A percentile compares a stretch with the other conserved stretches of the same genome.
phyloP scores from a whole-genome alignment of 1,139 yeast species.

The Magnusiomyces suaveolens region DNA sequence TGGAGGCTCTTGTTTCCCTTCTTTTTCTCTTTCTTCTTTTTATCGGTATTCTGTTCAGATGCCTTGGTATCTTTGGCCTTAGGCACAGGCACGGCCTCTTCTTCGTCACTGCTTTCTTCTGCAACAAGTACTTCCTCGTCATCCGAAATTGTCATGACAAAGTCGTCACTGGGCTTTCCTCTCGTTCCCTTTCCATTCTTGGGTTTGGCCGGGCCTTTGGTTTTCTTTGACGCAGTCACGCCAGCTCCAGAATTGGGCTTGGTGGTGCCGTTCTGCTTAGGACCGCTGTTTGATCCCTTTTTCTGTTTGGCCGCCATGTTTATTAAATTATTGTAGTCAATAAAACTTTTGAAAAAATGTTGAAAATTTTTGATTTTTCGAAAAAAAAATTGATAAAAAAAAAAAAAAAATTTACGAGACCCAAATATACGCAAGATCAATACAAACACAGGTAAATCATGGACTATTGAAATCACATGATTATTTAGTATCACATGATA shows the following conservation, averaged over 20 bases:
- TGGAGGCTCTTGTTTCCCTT: conserved; percentile 17
- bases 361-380: no score
- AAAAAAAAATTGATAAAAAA: background rate
- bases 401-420: background rate
- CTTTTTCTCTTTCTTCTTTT: conserved; percentile 27
- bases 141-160: conserved; percentile 60
- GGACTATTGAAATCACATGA: no score
- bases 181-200: no score
- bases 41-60: conserved; percentile 15
- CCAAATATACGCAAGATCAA: background rate
- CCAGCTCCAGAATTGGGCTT: background rate
- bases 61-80: conserved; percentile 19
- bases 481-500: no score
- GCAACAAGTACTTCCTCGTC: conserved; percentile 45
- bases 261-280: background rate
- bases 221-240: no score
- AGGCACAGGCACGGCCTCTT: conserved; percentile 21
- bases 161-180: conserved; percentile 34
- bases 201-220: background rate
- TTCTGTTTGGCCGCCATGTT: background rate
- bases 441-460: no score
- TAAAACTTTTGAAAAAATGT: background rate
- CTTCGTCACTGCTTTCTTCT: conserved; percentile 37
- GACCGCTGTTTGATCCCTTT: background rate
- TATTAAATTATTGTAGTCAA: background rate